These are phyloP conservation scores for Pseudogymnoascus sp. DNA, from an alignment of 2,329 filamentous ascomycete species.

Conservation along the genomic window DNA sequence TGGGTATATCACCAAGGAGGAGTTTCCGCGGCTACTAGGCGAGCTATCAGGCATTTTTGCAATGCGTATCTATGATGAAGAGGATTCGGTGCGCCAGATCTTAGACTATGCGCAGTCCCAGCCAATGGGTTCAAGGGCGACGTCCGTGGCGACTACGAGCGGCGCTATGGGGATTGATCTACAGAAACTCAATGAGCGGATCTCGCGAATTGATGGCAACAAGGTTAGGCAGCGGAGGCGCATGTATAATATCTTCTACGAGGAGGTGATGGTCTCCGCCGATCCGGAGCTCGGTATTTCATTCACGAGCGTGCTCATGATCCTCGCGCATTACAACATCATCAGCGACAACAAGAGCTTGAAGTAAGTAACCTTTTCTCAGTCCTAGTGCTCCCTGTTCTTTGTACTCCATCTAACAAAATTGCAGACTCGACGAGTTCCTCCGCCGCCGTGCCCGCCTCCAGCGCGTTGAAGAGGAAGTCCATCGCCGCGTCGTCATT, in stretches of 20 bases:
- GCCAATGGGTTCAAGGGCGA: slow-evolving; percentile 32
- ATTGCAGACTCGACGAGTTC: slow-evolving; percentile 76
- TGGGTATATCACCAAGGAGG: slow-evolving; percentile 83
- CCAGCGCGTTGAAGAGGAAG: slow-evolving; percentile 90
- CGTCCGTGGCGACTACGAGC: slow-evolving; percentile 44
- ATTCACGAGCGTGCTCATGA: slow-evolving; percentile 89
- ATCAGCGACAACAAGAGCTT: slow-evolving; percentile 97
- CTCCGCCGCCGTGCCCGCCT: slow-evolving; percentile 79
- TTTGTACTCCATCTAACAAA: slow-evolving; percentile 23
- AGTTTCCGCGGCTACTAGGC: slow-evolving; percentile 78
- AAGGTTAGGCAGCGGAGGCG: slow-evolving; percentile 67
- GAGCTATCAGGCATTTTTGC: slow-evolving; percentile 93
- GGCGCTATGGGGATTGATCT: slow-evolving; percentile 58
- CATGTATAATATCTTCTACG: slow-evolving; percentile 89
- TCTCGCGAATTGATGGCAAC: slow-evolving; percentile 63
- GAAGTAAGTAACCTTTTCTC: slow-evolving; percentile 42
- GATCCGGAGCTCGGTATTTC: slow-evolving; percentile 84
- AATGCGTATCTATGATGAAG: slow-evolving; percentile 90
- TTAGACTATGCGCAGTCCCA: slow-evolving; percentile 65
- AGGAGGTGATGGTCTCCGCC: slow-evolving; percentile 89
- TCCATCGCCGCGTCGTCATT: slow-evolving; percentile 79
- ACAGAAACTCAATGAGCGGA: slow-evolving; percentile 61
- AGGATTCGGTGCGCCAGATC: slow-evolving; percentile 78
- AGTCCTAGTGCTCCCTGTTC: not conserved
- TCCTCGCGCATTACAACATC: slow-evolving; percentile 95